Evolutionary conservation across 345 rosid genomes (phyloP).

Genomic region (Trapa bicornis): DNA sequence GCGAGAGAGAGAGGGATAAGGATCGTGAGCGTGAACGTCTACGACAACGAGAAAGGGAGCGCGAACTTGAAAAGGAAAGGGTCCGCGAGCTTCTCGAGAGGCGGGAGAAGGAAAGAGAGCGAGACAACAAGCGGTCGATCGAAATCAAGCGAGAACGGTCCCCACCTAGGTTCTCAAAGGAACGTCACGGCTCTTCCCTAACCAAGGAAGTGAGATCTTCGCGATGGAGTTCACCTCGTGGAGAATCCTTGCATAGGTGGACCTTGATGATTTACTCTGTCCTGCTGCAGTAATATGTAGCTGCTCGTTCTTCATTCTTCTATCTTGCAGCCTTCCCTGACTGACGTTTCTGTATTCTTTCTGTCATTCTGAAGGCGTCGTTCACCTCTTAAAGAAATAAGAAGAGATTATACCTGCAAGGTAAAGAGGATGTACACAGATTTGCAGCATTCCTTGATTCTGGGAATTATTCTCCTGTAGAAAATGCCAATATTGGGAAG

Average conservation of each 20-base stretch:
- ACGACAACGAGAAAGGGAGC: constrained; percentile 20
- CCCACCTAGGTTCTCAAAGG: constrained; percentile 54
- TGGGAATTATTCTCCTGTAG: constrained; percentile 1
- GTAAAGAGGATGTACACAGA: constrained; percentile 30
- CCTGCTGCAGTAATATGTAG: constrained; percentile 52
- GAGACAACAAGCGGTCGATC: constrained; percentile 59
- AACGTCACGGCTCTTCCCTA: constrained; percentile 64
- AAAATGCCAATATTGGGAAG: not conserved
- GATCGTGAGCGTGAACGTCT: constrained; percentile 27
- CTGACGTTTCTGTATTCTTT: constrained; percentile 53
- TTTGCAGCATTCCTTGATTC: constrained; percentile 8
- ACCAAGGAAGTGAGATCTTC: constrained; percentile 39
- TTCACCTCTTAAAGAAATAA: constrained; percentile 83
- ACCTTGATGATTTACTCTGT: constrained; percentile 55
- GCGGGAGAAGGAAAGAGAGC: constrained; percentile 71
- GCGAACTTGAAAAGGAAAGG: constrained; percentile 36
- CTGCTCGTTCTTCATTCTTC: constrained; percentile 27
- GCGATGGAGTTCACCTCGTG: constrained; percentile 64
- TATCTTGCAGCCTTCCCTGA: constrained; percentile 20
- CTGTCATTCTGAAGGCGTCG: constrained; percentile 97
- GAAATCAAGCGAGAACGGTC: constrained; percentile 59
- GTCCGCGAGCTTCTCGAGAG: constrained; percentile 20
- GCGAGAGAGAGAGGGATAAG: constrained; percentile 54
- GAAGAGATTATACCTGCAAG: constrained; percentile 98
- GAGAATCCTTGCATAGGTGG: constrained; percentile 88